Base-by-base conservation (phyloP, 805 yeast genomes). In the Saccharomycopsis vini region DNA sequence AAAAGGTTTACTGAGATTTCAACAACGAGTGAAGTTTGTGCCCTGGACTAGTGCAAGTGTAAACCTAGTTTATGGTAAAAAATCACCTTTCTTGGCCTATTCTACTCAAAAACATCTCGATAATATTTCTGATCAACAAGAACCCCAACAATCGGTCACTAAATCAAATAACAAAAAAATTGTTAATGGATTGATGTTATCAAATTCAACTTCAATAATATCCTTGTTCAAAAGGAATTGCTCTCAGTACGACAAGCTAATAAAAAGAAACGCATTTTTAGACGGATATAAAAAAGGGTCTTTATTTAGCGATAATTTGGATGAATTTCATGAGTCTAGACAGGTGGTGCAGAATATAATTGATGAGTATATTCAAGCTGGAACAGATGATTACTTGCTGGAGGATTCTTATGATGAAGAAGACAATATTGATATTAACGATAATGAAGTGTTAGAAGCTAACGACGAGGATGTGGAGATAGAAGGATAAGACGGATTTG, bases 11-110 rank as follows among this genome's bases (percentile, higher is more conserved):
- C 56, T 72, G 2, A 76, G 79, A 51, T 77, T 84, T 0, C 80
- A 80, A 50, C 75, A 75, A 42, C 61, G 90, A 43, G 68, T 87
- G 1, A 69, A 73, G 22, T 92, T 87, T 63, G 86, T 86, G 3
- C 92, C 95, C 0, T 84, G 95, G 88, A 38, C 21, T 12, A 78
- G 92, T 0, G 74, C 88, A 0, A 73, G 88, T 5, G 72, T 88
- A 4, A 92, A 87, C 55, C 67, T 88, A 0, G 88, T 90, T 5
- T 67, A 79, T 39, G 88, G 95, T 0, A 71, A 74, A 45, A 78
- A 77, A 50, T 82, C 95, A 7, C 43, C 43, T 2, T 44, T 24
- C 23, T 30, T 36, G 13, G 26, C 28, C 3, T 40, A 40, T 18
- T 23, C 37, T 5, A 19, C n/a, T 5, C 37, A 34, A 34, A 34